phyloP scores from a whole-genome alignment of 768 basidiomycete species.

The Amanita pseudoporphyria region DNA sequence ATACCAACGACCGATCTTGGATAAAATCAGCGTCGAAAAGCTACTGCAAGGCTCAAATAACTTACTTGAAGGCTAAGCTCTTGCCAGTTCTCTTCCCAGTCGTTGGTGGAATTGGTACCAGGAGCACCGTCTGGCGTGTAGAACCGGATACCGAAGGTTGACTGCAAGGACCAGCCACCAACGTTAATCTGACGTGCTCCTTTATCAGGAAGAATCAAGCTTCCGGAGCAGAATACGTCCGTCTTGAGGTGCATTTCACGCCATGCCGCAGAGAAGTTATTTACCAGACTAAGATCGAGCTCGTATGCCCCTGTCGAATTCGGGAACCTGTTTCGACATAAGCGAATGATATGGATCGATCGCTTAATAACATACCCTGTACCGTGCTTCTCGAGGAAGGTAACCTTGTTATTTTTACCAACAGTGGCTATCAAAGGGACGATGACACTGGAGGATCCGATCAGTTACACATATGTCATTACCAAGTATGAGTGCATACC shows the following conservation, averaged over 20 bases:
- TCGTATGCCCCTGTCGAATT: conserved; percentile 78
- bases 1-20: conserved; percentile 61
- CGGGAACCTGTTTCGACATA: conserved; percentile 23
- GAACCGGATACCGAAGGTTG: conserved; percentile 64
- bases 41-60: not conserved
- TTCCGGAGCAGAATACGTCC: conserved; percentile 74
- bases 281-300: conserved; percentile 50
- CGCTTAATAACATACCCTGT: conserved; percentile 33
- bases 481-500: conserved; percentile 23
- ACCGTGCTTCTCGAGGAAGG: conserved; percentile 68
- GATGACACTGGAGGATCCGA: conserved; percentile 36
- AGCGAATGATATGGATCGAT: not conserved
- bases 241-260: conserved; percentile 68
- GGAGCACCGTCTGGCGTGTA: conserved; percentile 60
- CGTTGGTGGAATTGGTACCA: conserved; percentile 65
- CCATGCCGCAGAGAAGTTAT: conserved; percentile 49
- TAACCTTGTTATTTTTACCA: conserved; percentile 74
- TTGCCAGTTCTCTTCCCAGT: conserved; percentile 68
- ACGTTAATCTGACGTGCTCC: conserved; percentile 56
- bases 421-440: conserved; percentile 69
- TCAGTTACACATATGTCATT: conserved; percentile 6
- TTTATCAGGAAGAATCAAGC: conserved; percentile 67
- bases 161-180: conserved; percentile 62
- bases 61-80: conserved; percentile 52
- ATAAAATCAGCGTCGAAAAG: not conserved